Evolutionary conservation across 257 asterid species (phyloP).

Genomic region (Solanum clarkiae): DNA sequence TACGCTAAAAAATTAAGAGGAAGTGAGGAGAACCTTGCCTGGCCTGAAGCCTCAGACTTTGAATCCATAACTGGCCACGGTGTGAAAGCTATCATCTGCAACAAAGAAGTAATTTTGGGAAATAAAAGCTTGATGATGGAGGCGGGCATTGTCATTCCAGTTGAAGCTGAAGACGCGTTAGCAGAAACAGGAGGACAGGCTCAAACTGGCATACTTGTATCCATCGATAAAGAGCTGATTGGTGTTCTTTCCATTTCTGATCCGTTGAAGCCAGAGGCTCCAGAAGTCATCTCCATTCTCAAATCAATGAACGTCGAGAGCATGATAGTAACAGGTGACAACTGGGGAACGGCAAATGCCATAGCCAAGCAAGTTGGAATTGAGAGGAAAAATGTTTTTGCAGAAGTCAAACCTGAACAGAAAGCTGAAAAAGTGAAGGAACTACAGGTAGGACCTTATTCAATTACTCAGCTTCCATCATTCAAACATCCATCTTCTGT

Average conservation of each 20-base stretch:
- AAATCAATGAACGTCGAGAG: conserved; percentile 50
- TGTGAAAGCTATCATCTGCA: conserved; percentile 58
- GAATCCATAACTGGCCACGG: conserved; percentile 82
- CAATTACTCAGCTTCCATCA: neutral
- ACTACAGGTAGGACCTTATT: conserved; percentile 40
- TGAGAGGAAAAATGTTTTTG: conserved; percentile 23
- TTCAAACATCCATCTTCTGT: neutral
- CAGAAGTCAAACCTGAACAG: conserved; percentile 68
- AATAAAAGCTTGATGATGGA: conserved; percentile 57
- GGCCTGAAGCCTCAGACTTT: conserved; percentile 50
- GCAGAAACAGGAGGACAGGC: conserved; percentile 47
- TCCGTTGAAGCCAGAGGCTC: conserved; percentile 67
- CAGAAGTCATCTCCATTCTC: conserved; percentile 47
- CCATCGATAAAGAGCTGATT: conserved; percentile 41
- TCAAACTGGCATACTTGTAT: conserved; percentile 66
- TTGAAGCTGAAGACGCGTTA: conserved; percentile 50
- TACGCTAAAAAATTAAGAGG: conserved; percentile 37
- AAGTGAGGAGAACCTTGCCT: conserved; percentile 28
- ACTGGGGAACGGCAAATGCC: conserved; percentile 74
- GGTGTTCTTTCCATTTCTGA: conserved; percentile 65
- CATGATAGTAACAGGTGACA: conserved; percentile 70
- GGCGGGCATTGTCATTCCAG: conserved; percentile 27
- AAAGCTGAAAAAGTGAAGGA: conserved; percentile 73
- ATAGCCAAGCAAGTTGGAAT: conserved; percentile 72
- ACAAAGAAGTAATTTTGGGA: conserved; percentile 63